These are phyloP conservation scores for Wickerhamomyces bovis DNA, from an alignment of 805 yeast genomes.

Conservation along the genomic window DNA sequence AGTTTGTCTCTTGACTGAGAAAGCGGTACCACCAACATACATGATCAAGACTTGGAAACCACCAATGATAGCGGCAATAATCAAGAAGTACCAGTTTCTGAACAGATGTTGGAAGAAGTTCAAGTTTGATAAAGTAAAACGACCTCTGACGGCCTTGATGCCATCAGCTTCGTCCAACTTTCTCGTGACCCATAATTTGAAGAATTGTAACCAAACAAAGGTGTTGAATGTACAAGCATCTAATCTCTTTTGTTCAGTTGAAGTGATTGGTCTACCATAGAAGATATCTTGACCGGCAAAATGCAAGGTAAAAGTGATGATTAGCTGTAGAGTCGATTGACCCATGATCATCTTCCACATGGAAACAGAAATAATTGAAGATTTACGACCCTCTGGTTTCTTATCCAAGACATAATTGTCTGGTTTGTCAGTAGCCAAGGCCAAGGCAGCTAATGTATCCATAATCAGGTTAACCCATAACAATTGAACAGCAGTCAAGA, in stretches of 20 bases:
- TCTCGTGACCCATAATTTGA: conserved; percentile 86
- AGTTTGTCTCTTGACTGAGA: conserved; percentile 73
- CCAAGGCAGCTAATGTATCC: conserved; percentile 98
- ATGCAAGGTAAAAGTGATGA: conserved; percentile 73
- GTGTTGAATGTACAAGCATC: conserved; percentile 89
- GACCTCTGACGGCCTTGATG: conserved; percentile 45
- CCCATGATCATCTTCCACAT: conserved; percentile 99
- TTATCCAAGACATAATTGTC: conserved; percentile 72
- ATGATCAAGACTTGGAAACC: conserved; percentile 84
- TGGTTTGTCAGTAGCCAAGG: conserved; percentile 96
- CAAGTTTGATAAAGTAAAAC: conserved; percentile 59
- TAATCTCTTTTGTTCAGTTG: conserved; percentile 51
- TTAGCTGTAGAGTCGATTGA: conserved; percentile 73
- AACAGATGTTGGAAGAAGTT: conserved; percentile 79
- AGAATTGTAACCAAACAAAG: conserved; percentile 96
- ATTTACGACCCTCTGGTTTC: conserved; percentile 76
- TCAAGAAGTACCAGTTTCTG: conserved; percentile 77
- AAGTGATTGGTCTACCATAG: conserved; percentile 28
- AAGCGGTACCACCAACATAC: conserved; percentile 97
- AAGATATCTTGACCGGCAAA: conserved; percentile 69
- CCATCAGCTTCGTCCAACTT: conserved; percentile 86
- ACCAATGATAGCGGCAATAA: conserved; percentile 67
- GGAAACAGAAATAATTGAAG: conserved; percentile 76
- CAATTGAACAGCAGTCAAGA: conserved; percentile 93
- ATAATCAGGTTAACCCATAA: conserved; percentile 96